Evolutionary conservation across 2,329 filamentous ascomycete species (phyloP), one percentile per base, ranked within the genome.

Genomic region (Monilinia polystroma): DNA sequence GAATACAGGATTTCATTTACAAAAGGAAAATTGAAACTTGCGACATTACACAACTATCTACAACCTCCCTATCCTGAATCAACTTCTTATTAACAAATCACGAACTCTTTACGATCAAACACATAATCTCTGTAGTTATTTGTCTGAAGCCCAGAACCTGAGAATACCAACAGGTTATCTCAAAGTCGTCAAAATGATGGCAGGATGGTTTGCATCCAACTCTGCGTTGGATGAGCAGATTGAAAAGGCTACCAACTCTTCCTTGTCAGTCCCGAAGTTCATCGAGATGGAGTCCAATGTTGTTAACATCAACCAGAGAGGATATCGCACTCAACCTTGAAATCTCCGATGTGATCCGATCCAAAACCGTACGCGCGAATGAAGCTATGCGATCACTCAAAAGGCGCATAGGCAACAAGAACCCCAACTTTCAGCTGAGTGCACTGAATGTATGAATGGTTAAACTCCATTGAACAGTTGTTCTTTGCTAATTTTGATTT

Each of bases 311-410:
- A 56, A 67, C 23, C 74, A 96, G 92, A 73, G 93, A 99, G 80
- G 94, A 99, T 76, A 98, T 99, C 78, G 90, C 95, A 52, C 87
- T 97, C 73, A 98, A 98, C 78, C 88, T 99, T 76, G 95, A 99
- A 80, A 98, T 99, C 74, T 97, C 94, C 78, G 95, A 99, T 81
- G 84, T 96, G 73, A 97, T 99, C 79, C 88, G 95, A 74, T 98
- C 93, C 75, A 98, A 98, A 82, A 96, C 93, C 23, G 94, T 99
- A 62, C 93, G 93, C 78, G 94, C 95, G 64, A 97, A 94, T 79
- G 95, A 99, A 80, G 95, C 95, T 70, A 99, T 99, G 95, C 91
- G 93, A 78, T 94, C 92, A 54, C 82, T 99, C 75, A 98, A 97
- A 81, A 88, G 88, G 77, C 89, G 95, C 78, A 93, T 99, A 82